A percentile compares a stretch with the other conserved stretches of the same genome.
Conservation (phyloP, 2,329 filamentous ascomycete genomes). For the Hypomyces rosellus region DNA sequence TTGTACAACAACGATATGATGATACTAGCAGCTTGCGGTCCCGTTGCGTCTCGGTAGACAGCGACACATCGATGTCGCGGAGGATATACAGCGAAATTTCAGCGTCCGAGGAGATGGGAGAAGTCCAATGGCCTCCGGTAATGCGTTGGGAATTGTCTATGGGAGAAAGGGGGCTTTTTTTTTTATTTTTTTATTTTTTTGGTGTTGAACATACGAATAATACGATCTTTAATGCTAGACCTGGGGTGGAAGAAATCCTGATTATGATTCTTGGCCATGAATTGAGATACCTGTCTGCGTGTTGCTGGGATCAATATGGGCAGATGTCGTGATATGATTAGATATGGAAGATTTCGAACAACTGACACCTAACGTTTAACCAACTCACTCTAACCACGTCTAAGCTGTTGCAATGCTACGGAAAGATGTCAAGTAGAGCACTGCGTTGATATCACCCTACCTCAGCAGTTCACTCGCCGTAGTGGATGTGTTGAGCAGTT, state of each 20-base stretch:
- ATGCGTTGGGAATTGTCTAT: constrained; percentile 1
- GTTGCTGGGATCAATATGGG: no score
- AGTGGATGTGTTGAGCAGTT: no score
- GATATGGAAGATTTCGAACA: no score
- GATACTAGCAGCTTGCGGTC: constrained; percentile 22
- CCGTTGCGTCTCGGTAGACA: constrained; percentile 23
- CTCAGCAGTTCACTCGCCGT: no score
- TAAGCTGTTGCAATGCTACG: no score
- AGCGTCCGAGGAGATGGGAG: not conserved
- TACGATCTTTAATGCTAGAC: constrained; percentile 16
- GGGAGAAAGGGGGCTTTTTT: not conserved
- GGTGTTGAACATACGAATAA: constrained; percentile 9
- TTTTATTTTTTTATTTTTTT: no score
- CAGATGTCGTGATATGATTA: no score
- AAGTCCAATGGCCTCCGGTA: constrained; percentile 2
- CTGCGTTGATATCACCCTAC: no score
- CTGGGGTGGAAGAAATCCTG: constrained; percentile 9
- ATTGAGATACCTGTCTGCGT: no score
- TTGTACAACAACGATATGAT: constrained; percentile 30
- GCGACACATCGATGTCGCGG: constrained; percentile 16
- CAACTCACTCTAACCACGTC: no score
- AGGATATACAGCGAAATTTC: constrained; percentile 2
- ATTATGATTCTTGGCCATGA: constrained; percentile 7
- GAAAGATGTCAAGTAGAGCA: no score
- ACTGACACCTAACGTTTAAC: no score